phyloP scores from a whole-genome alignment of 371 early-diverging fungal species.

The Mucor piriformis region DNA sequence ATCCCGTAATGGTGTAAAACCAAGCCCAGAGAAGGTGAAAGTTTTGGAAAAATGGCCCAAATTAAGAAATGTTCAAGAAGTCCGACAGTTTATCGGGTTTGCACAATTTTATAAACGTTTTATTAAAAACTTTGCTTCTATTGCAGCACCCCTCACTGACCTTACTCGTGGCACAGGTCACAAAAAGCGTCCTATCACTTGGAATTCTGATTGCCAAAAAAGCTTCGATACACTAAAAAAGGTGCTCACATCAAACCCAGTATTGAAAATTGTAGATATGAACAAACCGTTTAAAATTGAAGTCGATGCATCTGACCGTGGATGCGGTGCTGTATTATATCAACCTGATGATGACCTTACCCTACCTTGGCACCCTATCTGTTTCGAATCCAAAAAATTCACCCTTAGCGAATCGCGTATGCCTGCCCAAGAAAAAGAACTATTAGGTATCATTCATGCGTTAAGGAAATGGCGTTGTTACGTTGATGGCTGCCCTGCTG shows the following conservation, averaged over 20 bases:
- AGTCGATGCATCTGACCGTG: constrained; percentile 39
- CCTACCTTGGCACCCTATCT: constrained; percentile 21
- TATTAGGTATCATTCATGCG: constrained; percentile 37
- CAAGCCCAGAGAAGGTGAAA: constrained; percentile 31
- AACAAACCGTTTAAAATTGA: constrained; percentile 27
- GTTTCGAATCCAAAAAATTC: constrained; percentile 43
- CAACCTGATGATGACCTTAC: constrained; percentile 31
- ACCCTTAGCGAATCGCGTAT: constrained; percentile 28
- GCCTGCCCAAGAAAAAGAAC: constrained; percentile 38
- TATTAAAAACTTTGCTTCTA: constrained; percentile 31
- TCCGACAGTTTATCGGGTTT: constrained; percentile 41
- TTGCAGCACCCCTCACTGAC: constrained; percentile 44
- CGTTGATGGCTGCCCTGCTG: constrained; percentile 21
- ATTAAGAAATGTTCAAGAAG: constrained; percentile 40
- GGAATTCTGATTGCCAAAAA: constrained; percentile 18
- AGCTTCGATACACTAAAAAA: constrained; percentile 31
- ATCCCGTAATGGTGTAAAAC: constrained; percentile 27
- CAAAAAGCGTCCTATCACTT: constrained; percentile 24
- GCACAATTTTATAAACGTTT: constrained; percentile 40
- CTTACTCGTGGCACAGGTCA: constrained; percentile 31
- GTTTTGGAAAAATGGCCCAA: constrained; percentile 35
- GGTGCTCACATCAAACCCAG: constrained; percentile 16
- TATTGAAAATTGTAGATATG: constrained; percentile 32
- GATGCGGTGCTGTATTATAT: constrained; percentile 32
- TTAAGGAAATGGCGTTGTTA: constrained; percentile 36